Evolutionary conservation across 805 yeast genomes (phyloP), one percentile per base, ranked within the genome.

Genomic region (Teunomyces pallodes): DNA sequence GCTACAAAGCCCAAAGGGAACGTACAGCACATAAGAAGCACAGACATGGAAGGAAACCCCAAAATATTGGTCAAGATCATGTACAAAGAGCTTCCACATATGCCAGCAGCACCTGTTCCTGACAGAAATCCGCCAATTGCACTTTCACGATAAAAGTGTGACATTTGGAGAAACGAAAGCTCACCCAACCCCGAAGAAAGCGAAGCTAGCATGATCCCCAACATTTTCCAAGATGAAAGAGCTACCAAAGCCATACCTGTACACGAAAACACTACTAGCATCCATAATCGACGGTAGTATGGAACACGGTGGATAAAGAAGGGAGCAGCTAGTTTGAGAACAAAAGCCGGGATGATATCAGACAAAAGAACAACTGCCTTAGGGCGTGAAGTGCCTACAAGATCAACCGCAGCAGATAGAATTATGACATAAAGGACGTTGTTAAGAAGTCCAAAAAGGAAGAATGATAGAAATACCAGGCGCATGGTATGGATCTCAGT

Each of bases 41-140:
- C 72, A 0, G 72, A 48, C 50, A 72, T 72, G 0, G 87, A 83
- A 5, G 79, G 65, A 1, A 89, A 49, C 1, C 80, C 74, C 17
- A 87, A 42, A 59, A 90, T 69, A 1, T 92, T 85, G 0, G 97
- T 92, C 56, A 88, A 51, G 1, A 86, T 54, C 76, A 92, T 58
- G 59, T 81, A 91, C 10, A 79, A 60, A 46, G 86, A 87, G 47
- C 91, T 82, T 0, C 98, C 99, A 14, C 81, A 77, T 4, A 92
- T 64, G 0, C 99, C 99, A 1, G 99, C 98, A 14, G 90, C 96
- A 3, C 99, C 98, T 0, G 98, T 92, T 1, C 99, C 99, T 6
- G 90, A 80, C 16, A 96, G 87, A 82, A 95, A 92, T 0, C 96
- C 97, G 43, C 84, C 82, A 41, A 92, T 70, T 3, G 95, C 74